These are phyloP conservation scores for Colletotrichum musae DNA, from an alignment of 2,329 filamentous ascomycete species.

Conservation along the genomic window DNA sequence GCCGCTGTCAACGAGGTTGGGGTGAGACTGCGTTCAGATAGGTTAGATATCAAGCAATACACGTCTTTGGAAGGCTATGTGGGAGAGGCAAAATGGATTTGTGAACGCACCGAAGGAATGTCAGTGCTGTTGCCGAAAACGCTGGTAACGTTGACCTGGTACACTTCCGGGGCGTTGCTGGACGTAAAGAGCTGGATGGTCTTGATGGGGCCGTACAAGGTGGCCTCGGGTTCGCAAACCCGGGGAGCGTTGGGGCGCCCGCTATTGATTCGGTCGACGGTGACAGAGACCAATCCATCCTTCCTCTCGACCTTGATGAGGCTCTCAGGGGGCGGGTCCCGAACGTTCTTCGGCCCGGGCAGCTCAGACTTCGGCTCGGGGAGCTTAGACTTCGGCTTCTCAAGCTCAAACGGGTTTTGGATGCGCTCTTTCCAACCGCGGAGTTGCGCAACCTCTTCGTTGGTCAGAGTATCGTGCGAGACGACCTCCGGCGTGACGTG, in stretches of 20 bases:
- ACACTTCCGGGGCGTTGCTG: background rate
- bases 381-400: too few relatives aligned
- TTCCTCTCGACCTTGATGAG: background rate
- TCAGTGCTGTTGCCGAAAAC: background rate
- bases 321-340: background rate
- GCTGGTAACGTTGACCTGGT: background rate
- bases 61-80: background rate
- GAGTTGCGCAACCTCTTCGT: background rate
- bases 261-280: background rate
- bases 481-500: background rate
- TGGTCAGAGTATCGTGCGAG: background rate
- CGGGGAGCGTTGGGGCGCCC: background rate
- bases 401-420: too few relatives aligned
- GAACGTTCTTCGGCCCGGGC: too few relatives aligned
- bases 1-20: background rate
- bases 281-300: background rate
- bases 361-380: too few relatives aligned
- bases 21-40: background rate
- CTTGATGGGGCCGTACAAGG: background rate
- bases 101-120: background rate
- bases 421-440: too few relatives aligned
- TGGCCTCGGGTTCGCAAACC: background rate
- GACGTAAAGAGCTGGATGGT: background rate
- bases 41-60: background rate
- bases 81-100: background rate